Evolutionary conservation across 1,284 basidiomycete genomes (phyloP).

Genomic region (Irpex lacteus): DNA sequence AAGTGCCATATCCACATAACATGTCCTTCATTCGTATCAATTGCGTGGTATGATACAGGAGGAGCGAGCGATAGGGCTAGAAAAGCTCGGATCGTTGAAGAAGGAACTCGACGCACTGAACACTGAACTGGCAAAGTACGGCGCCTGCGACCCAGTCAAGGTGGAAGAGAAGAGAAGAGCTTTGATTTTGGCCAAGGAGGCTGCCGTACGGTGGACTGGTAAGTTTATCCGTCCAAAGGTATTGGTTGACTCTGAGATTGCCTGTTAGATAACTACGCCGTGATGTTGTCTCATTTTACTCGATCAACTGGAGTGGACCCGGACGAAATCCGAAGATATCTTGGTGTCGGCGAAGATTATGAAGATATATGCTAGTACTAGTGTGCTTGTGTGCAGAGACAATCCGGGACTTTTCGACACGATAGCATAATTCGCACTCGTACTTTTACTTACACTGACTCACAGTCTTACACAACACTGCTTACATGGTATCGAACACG

Average conservation of each 20-base stretch:
- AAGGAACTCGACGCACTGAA: conserved; percentile 58
- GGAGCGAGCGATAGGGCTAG: conserved; percentile 49
- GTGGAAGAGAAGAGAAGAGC: conserved; percentile 74
- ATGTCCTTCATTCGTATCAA: neutral
- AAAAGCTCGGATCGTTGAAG: conserved; percentile 47
- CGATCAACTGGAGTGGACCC: conserved; percentile 55
- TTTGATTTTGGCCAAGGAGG: conserved; percentile 72
- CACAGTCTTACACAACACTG: too few relatives aligned
- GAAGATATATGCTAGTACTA: conserved; percentile 65
- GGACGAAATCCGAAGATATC: conserved; percentile 59
- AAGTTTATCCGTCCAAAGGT: conserved; percentile 20
- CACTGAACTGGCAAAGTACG: conserved; percentile 70
- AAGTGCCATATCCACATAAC: conserved; percentile 21
- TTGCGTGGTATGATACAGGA: conserved; percentile 36
- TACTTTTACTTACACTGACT: too few relatives aligned
- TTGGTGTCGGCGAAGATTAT: conserved; percentile 69
- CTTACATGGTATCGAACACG: neutral
- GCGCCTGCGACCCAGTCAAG: conserved; percentile 79
- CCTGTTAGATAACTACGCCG: conserved; percentile 30
- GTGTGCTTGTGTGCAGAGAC: neutral
- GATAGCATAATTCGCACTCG: neutral
- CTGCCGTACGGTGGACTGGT: conserved; percentile 86
- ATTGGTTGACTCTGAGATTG: neutral
- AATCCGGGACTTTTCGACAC: too few relatives aligned
- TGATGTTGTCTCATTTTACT: conserved; percentile 62